Percentiles rank a stretch among this genome's conserved stretches.
phyloP scores from a whole-genome alignment of 257 asterid genomes.

The Linaria vulgaris region DNA sequence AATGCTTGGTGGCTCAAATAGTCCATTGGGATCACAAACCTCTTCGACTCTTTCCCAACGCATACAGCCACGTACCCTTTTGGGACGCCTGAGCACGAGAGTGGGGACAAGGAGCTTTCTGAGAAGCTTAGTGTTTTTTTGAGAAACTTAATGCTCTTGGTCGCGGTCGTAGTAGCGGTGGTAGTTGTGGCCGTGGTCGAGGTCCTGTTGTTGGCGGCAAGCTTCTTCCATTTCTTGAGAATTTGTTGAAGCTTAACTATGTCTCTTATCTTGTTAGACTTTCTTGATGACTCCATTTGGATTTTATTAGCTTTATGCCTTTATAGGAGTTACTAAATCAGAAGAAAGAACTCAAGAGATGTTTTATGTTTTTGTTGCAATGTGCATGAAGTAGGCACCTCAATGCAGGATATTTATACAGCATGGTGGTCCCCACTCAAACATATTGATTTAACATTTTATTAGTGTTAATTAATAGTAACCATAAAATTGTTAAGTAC shows the following conservation, averaged over 20 bases:
- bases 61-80: constrained; percentile 77
- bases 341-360: neutral
- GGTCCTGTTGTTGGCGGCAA: constrained; percentile 38
- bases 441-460: constrained; percentile 19
- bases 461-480: neutral
- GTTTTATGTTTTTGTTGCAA: constrained; percentile 11
- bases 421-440: constrained; percentile 17
- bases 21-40: constrained; percentile 69
- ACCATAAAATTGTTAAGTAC: no score
- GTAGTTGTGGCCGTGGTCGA: neutral
- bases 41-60: constrained; percentile 60
- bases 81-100: constrained; percentile 36
- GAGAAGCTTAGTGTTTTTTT: constrained; percentile 82
- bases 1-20: constrained; percentile 62
- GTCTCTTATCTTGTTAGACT: constrained; percentile 78
- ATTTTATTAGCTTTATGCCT: no score
- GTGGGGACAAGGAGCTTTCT: constrained; percentile 33
- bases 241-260: constrained; percentile 85
- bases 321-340: neutral
- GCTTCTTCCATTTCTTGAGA: constrained; percentile 83
- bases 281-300: constrained; percentile 41
- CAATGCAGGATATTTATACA: constrained; percentile 25
- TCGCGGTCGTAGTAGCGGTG: neutral
- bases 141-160: constrained; percentile 62
- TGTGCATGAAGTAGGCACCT: constrained; percentile 1